A percentile compares a stretch with the other conserved stretches of the same genome.
phyloP scores from a whole-genome alignment of 169 alveolate species.

The Besnoitia besnoiti region DNA sequence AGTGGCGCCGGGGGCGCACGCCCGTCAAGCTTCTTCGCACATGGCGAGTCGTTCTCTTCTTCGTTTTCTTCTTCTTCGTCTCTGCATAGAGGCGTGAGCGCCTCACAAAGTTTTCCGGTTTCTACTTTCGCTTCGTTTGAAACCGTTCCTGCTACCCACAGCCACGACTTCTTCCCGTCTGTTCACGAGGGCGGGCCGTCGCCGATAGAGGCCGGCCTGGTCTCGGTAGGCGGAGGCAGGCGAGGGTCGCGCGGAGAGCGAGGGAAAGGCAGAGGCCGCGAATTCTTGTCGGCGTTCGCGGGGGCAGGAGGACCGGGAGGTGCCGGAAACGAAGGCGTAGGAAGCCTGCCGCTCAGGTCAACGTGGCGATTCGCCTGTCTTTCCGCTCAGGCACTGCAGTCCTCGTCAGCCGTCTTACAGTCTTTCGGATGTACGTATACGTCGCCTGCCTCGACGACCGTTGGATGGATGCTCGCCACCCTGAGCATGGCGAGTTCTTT shows the following conservation, averaged over 20 bases:
- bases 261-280: neutral
- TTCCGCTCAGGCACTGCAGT: constrained; percentile 42
- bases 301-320: neutral
- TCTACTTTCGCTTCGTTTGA: neutral
- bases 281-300: neutral
- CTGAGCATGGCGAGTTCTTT: constrained; percentile 29
- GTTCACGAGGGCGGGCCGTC: too few relatives aligned
- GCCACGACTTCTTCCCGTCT: too few relatives aligned
- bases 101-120: too few relatives aligned
- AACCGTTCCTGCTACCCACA: neutral
- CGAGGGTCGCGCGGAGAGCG: too few relatives aligned
- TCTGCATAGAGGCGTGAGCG: too few relatives aligned
- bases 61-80: too few relatives aligned
- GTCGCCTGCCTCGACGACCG: neutral
- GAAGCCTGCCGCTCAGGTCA: neutral
- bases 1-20: too few relatives aligned
- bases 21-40: too few relatives aligned
- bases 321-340: neutral
- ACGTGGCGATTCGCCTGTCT: constrained; percentile 20
- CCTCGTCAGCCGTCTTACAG: constrained; percentile 46
- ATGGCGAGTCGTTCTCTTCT: neutral
- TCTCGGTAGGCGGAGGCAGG: too few relatives aligned
- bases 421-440: constrained; percentile 55
- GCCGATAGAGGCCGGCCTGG: too few relatives aligned
- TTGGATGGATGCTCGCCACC: constrained; percentile 30